These are phyloP conservation scores for Fusarium anguioides DNA, from an alignment of 2,329 filamentous ascomycete species.

Conservation along the genomic window DNA sequence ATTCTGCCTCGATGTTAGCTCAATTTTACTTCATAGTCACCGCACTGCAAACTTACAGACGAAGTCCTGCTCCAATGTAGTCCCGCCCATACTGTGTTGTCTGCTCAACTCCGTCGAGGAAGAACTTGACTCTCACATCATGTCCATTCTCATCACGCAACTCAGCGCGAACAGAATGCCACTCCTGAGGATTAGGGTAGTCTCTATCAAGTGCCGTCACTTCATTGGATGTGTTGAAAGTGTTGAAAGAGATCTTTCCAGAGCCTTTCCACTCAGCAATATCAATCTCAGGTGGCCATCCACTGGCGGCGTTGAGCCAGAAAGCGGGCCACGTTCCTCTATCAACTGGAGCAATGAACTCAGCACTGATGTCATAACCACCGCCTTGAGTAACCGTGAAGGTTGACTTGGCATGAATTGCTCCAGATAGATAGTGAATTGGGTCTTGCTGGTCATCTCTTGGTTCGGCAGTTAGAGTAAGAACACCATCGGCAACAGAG, in stretches of 20 bases:
- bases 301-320: constrained; percentile 33
- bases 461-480: constrained; percentile 31
- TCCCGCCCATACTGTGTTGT: constrained; percentile 32
- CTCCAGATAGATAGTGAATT: constrained; percentile 33
- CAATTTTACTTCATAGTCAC: too few relatives aligned
- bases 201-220: constrained; percentile 23
- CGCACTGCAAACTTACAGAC: constrained; percentile 9
- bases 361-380: constrained; percentile 29
- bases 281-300: constrained; percentile 37
- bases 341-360: constrained; percentile 29
- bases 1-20: constrained; percentile 4
- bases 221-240: constrained; percentile 31
- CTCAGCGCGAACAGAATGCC: constrained; percentile 35
- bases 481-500: constrained; percentile 21
- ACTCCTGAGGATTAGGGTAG: constrained; percentile 23
- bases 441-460: constrained; percentile 20
- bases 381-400: constrained; percentile 25
- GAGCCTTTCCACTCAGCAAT: constrained; percentile 35
- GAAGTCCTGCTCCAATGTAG: constrained; percentile 28
- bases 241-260: constrained; percentile 37
- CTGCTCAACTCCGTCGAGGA: constrained; percentile 28
- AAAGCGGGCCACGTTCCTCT: constrained; percentile 32
- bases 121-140: constrained; percentile 37
- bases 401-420: constrained; percentile 33
- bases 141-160: constrained; percentile 32